These are phyloP conservation scores for Naganishia liquefaciens DNA, from an alignment of 1,284 basidiomycete genomes.

Conservation along the genomic window DNA sequence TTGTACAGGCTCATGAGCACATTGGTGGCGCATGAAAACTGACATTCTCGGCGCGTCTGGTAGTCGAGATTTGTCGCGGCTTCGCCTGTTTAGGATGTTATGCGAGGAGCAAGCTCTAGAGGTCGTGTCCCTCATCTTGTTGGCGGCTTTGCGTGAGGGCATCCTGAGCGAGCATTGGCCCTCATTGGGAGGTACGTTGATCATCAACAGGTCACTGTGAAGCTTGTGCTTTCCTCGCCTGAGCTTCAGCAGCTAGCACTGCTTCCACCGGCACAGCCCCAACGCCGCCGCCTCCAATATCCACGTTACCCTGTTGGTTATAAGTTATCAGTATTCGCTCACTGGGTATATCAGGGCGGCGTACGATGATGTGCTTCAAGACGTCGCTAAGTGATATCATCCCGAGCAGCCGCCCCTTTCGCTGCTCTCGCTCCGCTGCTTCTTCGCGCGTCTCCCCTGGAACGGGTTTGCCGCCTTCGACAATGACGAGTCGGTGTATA, in stretches of 20 bases:
- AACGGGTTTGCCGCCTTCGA: slow-evolving; percentile 76
- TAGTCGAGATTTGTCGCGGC: too few relatives aligned
- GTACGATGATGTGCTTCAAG: slow-evolving; percentile 73
- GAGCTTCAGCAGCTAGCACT: slow-evolving; percentile 42
- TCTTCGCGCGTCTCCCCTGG: slow-evolving; percentile 44
- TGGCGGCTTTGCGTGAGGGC: too few relatives aligned
- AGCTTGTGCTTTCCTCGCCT: slow-evolving; percentile 37
- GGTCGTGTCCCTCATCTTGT: too few relatives aligned
- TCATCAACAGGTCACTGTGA: neutral
- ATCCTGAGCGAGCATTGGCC: too few relatives aligned
- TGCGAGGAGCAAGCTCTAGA: too few relatives aligned
- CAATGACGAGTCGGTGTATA: slow-evolving; percentile 90
- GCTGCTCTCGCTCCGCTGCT: slow-evolving; percentile 55
- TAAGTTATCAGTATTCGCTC: neutral
- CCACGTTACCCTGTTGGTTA: slow-evolving; percentile 41
- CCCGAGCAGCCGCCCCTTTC: slow-evolving; percentile 80
- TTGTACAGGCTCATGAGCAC: neutral
- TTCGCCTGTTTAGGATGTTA: too few relatives aligned
- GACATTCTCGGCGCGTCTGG: too few relatives aligned
- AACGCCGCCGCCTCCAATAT: slow-evolving; percentile 47
- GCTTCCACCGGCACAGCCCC: slow-evolving; percentile 49
- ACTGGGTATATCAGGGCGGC: slow-evolving; percentile 28
- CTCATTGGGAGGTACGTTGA: too few relatives aligned
- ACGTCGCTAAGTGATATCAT: slow-evolving; percentile 91
- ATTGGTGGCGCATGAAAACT: too few relatives aligned